Base-by-base conservation (phyloP, 257 asterid species). In the Capsicum baccatum region DNA sequence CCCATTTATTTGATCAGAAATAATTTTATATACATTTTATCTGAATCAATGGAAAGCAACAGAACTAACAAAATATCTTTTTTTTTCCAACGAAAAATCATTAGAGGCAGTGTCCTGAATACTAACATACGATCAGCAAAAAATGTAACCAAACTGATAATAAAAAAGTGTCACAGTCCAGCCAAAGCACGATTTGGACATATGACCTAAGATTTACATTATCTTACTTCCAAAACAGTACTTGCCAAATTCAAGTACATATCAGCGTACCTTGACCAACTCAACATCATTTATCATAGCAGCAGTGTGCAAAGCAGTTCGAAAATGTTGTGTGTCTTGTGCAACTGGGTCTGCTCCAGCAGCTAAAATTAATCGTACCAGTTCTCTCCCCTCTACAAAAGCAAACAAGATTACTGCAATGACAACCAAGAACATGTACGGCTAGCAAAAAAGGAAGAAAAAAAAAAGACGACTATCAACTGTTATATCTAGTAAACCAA, bases 231-330 rank as follows among this genome's bases (percentile, higher is more conserved):
- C 62, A 50, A 26, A 52, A 54, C 14, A 14, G 33, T 58, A 50
- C 14, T 78, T 4, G 62, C 21, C 47, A 26, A 78, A 78, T 55
- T 54, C 82, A 78, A 78, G 82, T 54, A 58, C 69, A 48, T 44
- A 85, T 58, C 86, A 82, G 85, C 93, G 69, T 92, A 97, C 99
- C 98, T 88, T 93, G 86, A 97, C 97, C 92, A 97, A 89, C 88
- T 92, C 96, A 66, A 93, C 91, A 88, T 97, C 98, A 87, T 95
- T 91, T 86, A 94, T 93, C 99, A 95, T 97, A 13, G 98, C 92
- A 84, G 99, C 98, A 84, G 97, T 91, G 80, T 97, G 99, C 91
- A 97, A 88, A 86, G 98, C 98, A 83, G 99, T 97, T 86, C 94
- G 97, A 8, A 93, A 91, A 87, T 92, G 94, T 84, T 95, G 98